Conservation (phyloP, 768 basidiomycete species). For the Lentinus brumalis region DNA sequence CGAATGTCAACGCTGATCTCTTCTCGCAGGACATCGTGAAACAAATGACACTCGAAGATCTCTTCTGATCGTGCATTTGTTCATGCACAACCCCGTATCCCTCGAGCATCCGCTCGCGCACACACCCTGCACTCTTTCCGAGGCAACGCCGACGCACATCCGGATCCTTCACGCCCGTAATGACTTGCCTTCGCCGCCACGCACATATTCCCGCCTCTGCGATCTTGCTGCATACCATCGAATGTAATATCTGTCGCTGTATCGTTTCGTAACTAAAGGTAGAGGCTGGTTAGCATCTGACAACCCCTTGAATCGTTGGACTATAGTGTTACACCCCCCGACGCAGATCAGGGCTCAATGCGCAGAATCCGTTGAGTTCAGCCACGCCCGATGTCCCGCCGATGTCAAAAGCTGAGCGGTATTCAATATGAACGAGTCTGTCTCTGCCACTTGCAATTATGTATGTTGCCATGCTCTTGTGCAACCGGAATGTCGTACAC, state of each 20-base stretch:
- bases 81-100: background rate
- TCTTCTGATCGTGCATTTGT: conserved; percentile 54
- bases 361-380: background rate
- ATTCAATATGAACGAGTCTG: too few species aligned
- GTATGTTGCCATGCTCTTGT: too few species aligned
- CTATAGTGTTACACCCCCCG: too few species aligned
- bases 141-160: background rate
- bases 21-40: conserved; percentile 87
- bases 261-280: conserved; percentile 14
- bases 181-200: background rate
- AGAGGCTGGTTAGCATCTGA: conserved; percentile 3
- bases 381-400: background rate
- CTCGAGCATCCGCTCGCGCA: conserved; percentile 7
- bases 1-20: background rate
- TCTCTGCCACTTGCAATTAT: too few species aligned
- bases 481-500: too few species aligned
- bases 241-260: conserved; percentile 23
- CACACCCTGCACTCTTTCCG: conserved; percentile 9
- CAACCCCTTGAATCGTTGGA: background rate
- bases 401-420: background rate
- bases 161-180: background rate
- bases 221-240: conserved; percentile 19
- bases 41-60: conserved; percentile 96
- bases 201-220: conserved; percentile 7
- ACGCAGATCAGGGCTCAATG: background rate